Conservation (phyloP, 129 eudicot species). For the Flaveria linearis region DNA sequence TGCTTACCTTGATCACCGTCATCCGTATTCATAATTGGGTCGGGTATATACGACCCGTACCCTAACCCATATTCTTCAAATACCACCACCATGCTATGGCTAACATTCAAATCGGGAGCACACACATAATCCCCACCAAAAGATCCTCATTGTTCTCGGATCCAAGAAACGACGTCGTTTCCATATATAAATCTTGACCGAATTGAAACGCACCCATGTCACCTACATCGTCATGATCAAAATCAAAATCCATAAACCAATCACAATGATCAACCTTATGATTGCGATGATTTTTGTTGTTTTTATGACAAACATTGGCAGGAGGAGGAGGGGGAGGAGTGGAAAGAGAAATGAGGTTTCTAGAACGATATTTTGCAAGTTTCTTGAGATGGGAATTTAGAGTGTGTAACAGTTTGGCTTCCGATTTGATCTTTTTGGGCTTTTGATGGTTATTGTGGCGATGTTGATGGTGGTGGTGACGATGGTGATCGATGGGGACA, state of each 20-base stretch:
- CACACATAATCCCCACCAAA: constrained; percentile 36
- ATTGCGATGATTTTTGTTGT: constrained; percentile 7
- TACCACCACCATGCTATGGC: constrained; percentile 26
- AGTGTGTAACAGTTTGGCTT: constrained; percentile 41
- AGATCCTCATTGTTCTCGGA: constrained; percentile 30
- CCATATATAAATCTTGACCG: constrained; percentile 16
- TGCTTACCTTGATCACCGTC: constrained; percentile 17
- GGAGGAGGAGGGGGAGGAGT: not conserved
- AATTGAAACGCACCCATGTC: constrained; percentile 16
- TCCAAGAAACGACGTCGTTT: constrained; percentile 2
- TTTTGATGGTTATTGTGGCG: constrained; percentile 28
- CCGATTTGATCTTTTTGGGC: constrained; percentile 36
- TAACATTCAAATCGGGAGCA: constrained; percentile 38
- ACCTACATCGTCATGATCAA: constrained; percentile 17
- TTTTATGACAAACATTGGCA: not conserved
- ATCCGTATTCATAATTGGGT: constrained; percentile 28
- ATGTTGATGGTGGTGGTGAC: constrained; percentile 13
- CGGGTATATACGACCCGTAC: constrained; percentile 23
- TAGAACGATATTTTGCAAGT: constrained; percentile 36
- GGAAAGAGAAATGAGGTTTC: constrained; percentile 22
- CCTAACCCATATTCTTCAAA: constrained; percentile 34
- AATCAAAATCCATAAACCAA: constrained; percentile 26
- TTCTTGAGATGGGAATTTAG: constrained; percentile 47
- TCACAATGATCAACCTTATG: constrained; percentile 11
- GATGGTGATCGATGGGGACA: constrained; percentile 17